phyloP scores from a whole-genome alignment of 768 basidiomycete species.

The Lentinus tigrinus region DNA sequence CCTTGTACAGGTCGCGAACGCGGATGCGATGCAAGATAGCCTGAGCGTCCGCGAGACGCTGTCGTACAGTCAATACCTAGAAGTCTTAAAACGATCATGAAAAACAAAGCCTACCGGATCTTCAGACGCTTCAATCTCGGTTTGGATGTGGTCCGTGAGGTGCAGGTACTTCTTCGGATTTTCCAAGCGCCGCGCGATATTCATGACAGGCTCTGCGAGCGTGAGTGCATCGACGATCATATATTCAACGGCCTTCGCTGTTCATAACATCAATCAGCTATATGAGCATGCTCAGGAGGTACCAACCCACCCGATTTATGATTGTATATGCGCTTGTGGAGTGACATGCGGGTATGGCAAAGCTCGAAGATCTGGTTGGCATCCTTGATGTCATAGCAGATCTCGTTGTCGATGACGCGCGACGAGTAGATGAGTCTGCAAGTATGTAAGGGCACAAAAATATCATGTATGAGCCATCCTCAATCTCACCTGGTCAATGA shows the following conservation, averaged over 20 bases:
- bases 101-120: conserved; percentile 41
- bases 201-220: conserved; percentile 61
- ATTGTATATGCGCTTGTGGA: conserved; percentile 83
- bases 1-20: conserved; percentile 63
- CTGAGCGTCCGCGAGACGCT: conserved; percentile 62
- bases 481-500: conserved; percentile 40
- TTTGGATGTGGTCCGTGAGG: conserved; percentile 69
- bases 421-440: conserved; percentile 70
- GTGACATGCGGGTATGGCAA: conserved; percentile 68
- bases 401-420: conserved; percentile 69
- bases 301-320: conserved; percentile 71
- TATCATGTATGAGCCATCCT: not conserved
- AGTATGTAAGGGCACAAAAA: not conserved
- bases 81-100: not conserved
- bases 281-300: no score
- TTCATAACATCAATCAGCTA: not conserved
- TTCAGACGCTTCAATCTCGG: conserved; percentile 53
- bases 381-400: conserved; percentile 83
- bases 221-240: conserved; percentile 85
- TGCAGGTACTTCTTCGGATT: conserved; percentile 59
- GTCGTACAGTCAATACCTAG: not conserved
- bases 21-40: conserved; percentile 62
- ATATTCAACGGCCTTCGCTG: conserved; percentile 76
- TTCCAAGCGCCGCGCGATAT: conserved; percentile 55
- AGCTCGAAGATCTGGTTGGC: conserved; percentile 74